Evolutionary conservation across 2,329 filamentous ascomycete genomes (phyloP), one percentile per base, ranked within the genome.

Genomic region (Aspergillus transmontanensis): DNA sequence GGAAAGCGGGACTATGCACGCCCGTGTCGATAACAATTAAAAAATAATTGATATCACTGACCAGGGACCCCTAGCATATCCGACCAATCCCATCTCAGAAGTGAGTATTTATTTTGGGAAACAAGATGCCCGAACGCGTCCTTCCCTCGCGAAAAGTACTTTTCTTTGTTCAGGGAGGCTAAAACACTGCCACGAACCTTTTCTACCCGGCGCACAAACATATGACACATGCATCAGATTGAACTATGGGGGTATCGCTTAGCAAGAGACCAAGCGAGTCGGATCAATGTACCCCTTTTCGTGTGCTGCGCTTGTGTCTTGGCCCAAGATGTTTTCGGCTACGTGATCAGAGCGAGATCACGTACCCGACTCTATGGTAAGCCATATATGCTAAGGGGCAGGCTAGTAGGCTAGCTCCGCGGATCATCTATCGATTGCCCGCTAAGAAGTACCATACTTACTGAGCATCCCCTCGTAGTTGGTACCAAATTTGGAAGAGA

Each of bases 311-410:
- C 21, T 14, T 39, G 9, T 39, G 21, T 39, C 36, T 32, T 39
- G 36, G 19, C 7, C 21, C 21, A 28, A 21, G 30, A 21, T 48
- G 23, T 30, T 43, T 57, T 43, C 36, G 28, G 54, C 34, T 57
- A 43, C 26, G 11, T 34, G 19, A 23, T 16, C 36, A 57, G 21
- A 43, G 23, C 23, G 46, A 32, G 21, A 45, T 43, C 56, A 36
- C 28, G 26, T 46, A 51, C 63, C 67, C 67, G 57, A 30, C 57
- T 63, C 57, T 59, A 21, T 68, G 67, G 67, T 64, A 64, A 60
- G 23, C 58, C 60, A 65, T 32, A 6, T 28, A 28, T 63, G 59
- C 50, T 60, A 58, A 63, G 59, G 56, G 63, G 66, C 57, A 41
- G 43, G 26, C 56, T 59, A 55, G 50, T 32, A 48, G 48, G 12